These are phyloP conservation scores for Mycena amicta DNA, from an alignment of 768 basidiomycete genomes.

Conservation along the genomic window DNA sequence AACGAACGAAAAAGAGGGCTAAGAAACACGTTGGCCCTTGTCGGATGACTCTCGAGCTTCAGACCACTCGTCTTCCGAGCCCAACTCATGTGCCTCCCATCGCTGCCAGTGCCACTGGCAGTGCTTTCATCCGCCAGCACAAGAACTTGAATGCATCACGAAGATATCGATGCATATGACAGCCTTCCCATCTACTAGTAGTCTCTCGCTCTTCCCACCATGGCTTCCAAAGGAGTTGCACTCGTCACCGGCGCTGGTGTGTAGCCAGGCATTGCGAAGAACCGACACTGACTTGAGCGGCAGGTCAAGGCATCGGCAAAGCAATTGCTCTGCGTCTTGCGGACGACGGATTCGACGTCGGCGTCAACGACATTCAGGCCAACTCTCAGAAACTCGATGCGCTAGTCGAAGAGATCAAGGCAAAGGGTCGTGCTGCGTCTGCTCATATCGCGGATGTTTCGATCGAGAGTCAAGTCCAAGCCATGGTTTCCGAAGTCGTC, in stretches of 20 bases:
- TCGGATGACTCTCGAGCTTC: too few relatives aligned
- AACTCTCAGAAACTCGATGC: slow-evolving; percentile 23
- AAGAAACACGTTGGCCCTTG: too few relatives aligned
- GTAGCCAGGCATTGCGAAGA: background rate
- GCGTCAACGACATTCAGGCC: slow-evolving; percentile 34
- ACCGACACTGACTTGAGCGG: background rate
- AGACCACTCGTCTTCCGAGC: too few relatives aligned
- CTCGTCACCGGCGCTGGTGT: slow-evolving; percentile 32
- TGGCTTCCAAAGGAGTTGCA: slow-evolving; percentile 30
- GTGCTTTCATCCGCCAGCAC: too few relatives aligned
- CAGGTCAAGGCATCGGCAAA: slow-evolving; percentile 32
- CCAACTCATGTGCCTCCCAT: too few relatives aligned
- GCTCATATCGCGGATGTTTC: slow-evolving; percentile 21
- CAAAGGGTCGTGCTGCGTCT: background rate
- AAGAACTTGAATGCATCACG: too few relatives aligned
- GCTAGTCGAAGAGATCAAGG: slow-evolving; percentile 14
- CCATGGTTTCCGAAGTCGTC: slow-evolving; percentile 26
- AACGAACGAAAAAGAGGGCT: too few relatives aligned
- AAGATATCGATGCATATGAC: too few relatives aligned
- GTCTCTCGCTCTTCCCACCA: too few relatives aligned
- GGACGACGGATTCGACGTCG: slow-evolving; percentile 37
- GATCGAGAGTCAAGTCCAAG: slow-evolving; percentile 25
- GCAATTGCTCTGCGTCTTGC: slow-evolving; percentile 38
- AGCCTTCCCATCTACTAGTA: too few relatives aligned
- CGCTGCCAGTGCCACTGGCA: too few relatives aligned